A percentile compares a stretch with the other conserved stretches of the same genome.
These are phyloP conservation scores for Xylariales sp. DNA, from an alignment of 2,329 filamentous ascomycete genomes.

Conservation along the genomic window DNA sequence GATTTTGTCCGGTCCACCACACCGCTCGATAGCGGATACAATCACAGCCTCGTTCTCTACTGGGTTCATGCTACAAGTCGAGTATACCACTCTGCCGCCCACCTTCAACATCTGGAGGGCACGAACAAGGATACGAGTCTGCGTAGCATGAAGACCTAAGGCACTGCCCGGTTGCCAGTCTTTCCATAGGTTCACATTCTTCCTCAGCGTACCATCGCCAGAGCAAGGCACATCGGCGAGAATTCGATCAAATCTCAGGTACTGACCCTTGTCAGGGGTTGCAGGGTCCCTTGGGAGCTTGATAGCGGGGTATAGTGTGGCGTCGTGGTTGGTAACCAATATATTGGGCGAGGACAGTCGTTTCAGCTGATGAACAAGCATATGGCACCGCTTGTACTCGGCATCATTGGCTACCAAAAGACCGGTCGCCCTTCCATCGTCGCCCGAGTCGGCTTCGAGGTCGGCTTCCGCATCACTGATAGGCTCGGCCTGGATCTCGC, in stretches of 20 bases:
- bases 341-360: slow-evolving; percentile 93
- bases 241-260: slow-evolving; percentile 95
- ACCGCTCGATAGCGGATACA: slow-evolving; percentile 81
- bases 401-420: slow-evolving; percentile 92
- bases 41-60: slow-evolving; percentile 95
- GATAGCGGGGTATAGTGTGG: slow-evolving; percentile 90
- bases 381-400: slow-evolving; percentile 94
- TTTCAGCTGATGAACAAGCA: slow-evolving; percentile 97
- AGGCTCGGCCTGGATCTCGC: slow-evolving; percentile 19
- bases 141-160: slow-evolving; percentile 79
- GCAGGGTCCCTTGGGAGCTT: slow-evolving; percentile 63
- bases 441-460: slow-evolving; percentile 52
- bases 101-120: slow-evolving; percentile 95
- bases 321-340: slow-evolving; percentile 96
- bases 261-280: slow-evolving; percentile 55
- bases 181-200: slow-evolving; percentile 92
- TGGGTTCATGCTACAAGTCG: slow-evolving; percentile 98
- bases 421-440: slow-evolving; percentile 84
- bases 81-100: slow-evolving; percentile 92
- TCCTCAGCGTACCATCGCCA: slow-evolving; percentile 87
- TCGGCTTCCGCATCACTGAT: slow-evolving; percentile 50
- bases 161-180: slow-evolving; percentile 89
- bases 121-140: slow-evolving; percentile 84
- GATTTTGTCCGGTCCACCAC: slow-evolving; percentile 77
- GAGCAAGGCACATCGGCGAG: slow-evolving; percentile 96